These are phyloP conservation scores for Diutina siamensis DNA, from an alignment of 1,139 yeast species.

Conservation along the genomic window DNA sequence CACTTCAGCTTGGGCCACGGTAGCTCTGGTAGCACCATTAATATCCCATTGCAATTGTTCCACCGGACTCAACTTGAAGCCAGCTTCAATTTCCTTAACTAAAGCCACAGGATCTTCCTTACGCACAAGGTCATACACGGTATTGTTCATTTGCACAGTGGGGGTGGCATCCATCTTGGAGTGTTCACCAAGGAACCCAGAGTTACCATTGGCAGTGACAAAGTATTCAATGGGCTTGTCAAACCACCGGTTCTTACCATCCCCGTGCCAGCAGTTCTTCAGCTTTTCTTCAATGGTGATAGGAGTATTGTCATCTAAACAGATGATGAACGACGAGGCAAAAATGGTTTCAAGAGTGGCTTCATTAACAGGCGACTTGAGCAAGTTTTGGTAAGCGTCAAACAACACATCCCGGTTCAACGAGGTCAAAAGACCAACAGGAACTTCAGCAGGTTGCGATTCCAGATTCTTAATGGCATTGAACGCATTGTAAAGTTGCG, in stretches of 20 bases:
- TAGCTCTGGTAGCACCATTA: slow-evolving; percentile 37
- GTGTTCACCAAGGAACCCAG: slow-evolving; percentile 95
- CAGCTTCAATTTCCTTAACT: slow-evolving; percentile 16
- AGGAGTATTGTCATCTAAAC: slow-evolving; percentile 68
- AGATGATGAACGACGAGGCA: slow-evolving; percentile 68
- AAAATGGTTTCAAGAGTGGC: slow-evolving; percentile 57
- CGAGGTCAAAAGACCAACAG: slow-evolving; percentile 72
- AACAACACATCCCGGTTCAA: slow-evolving; percentile 82
- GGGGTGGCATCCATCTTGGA: slow-evolving; percentile 98
- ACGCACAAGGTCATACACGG: slow-evolving; percentile 45
- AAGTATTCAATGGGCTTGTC: slow-evolving; percentile 89
- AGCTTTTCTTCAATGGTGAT: slow-evolving; percentile 79
- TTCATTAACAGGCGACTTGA: slow-evolving; percentile 44
- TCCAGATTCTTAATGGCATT: slow-evolving; percentile 34
- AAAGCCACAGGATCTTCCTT: slow-evolving; percentile 31
- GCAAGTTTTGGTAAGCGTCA: slow-evolving; percentile 46
- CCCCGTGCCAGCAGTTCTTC: slow-evolving; percentile 87
- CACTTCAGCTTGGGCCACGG: slow-evolving; percentile 44
- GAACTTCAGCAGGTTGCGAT: slow-evolving; percentile 23
- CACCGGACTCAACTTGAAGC: slow-evolving; percentile 12
- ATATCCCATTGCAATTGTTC: slow-evolving; percentile 26
- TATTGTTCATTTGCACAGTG: slow-evolving; percentile 79
- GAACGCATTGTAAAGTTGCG: slow-evolving; percentile 58
- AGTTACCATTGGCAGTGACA: slow-evolving; percentile 70
- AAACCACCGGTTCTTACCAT: slow-evolving; percentile 80